Conservation (phyloP, 2,329 filamentous ascomycete species). For the Trichoderma citrinoviride region DNA sequence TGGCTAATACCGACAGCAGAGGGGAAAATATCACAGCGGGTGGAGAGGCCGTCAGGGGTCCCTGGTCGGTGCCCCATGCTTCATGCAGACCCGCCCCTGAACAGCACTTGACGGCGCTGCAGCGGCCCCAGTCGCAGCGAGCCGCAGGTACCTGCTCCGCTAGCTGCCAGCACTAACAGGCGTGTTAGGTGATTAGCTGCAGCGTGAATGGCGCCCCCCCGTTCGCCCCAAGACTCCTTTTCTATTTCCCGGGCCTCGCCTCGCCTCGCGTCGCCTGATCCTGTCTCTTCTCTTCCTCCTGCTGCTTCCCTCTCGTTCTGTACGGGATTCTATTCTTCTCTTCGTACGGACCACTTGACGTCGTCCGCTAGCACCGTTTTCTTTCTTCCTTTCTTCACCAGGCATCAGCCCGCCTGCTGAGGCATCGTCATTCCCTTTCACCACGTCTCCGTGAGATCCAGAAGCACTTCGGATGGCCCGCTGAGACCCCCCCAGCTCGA, state of each 20-base stretch:
- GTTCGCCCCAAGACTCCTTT: conserved; percentile 15
- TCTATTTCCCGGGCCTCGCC: conserved; percentile 20
- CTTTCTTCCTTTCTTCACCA: conserved; percentile 7
- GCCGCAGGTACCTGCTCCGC: conserved; percentile 17
- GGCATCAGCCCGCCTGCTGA: neutral
- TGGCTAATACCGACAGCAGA: conserved; percentile 14
- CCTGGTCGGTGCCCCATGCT: neutral
- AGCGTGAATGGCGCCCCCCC: conserved; percentile 18
- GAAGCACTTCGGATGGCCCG: conserved; percentile 23
- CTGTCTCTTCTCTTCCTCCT: conserved; percentile 16
- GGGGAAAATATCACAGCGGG: conserved; percentile 5
- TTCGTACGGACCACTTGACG: conserved; percentile 20
- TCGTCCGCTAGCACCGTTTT: conserved; percentile 5
- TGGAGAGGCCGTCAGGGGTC: neutral
- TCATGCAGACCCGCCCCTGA: conserved; percentile 19
- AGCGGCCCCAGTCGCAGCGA: conserved; percentile 14
- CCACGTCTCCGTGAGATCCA: conserved; percentile 16
- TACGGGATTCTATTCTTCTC: conserved; percentile 16
- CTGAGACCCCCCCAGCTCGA: conserved; percentile 13
- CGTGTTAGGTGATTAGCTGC: conserved; percentile 3
- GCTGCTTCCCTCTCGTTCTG: conserved; percentile 6
- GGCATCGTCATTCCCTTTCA: conserved; percentile 1
- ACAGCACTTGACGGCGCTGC: neutral
- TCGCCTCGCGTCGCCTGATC: conserved; percentile 15
- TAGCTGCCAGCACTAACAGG: conserved; percentile 5